Conservation (phyloP, 2,329 filamentous ascomycete species). For the Fusarium luffae region DNA sequence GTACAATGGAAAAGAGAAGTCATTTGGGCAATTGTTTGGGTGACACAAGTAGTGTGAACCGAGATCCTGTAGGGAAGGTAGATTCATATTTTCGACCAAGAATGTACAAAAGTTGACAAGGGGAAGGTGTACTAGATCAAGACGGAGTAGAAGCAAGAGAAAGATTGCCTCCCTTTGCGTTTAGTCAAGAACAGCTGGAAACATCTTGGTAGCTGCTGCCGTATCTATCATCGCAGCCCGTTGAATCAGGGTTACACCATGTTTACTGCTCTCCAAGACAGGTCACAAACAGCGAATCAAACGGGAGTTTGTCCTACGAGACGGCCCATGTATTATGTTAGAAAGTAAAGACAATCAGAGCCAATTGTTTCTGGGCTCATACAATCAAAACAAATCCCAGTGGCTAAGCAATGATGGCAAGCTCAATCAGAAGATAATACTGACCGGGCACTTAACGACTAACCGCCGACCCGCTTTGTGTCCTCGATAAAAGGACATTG, state of each 20-base stretch:
- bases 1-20: neutral
- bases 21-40: neutral
- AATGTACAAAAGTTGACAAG: neutral
- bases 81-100: neutral
- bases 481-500: neutral
- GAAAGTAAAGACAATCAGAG: neutral
- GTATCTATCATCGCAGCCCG: neutral
- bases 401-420: neutral
- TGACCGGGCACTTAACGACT: too few species aligned
- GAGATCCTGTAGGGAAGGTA: neutral
- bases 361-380: neutral
- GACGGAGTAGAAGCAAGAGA: neutral
- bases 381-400: neutral
- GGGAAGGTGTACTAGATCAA: neutral
- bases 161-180: neutral
- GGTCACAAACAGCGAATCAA: neutral
- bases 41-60: neutral
- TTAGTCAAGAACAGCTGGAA: too few species aligned
- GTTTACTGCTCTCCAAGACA: neutral
- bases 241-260: conserved; percentile 11
- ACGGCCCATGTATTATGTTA: too few species aligned
- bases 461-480: neutral
- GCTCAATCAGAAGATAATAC: neutral
- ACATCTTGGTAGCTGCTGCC: neutral
- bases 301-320: neutral